Base-by-base conservation (phyloP, 2,329 filamentous ascomycete species). In the Cercospora beticola region DNA sequence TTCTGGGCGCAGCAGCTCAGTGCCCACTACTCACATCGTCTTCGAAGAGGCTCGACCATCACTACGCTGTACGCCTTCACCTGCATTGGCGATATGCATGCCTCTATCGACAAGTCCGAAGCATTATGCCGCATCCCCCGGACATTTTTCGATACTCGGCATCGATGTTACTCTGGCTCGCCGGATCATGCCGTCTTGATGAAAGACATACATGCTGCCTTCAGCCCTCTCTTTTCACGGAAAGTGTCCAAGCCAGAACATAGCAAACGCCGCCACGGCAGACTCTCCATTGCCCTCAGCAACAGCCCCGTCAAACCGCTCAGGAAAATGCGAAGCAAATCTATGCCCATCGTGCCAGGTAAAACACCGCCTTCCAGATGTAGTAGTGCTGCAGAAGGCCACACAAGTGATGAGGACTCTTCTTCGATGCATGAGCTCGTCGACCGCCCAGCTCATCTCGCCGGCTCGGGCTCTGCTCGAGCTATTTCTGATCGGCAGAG, bases 141-240 rank as follows among this genome's bases (percentile, higher is more conserved):
- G 14, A 80, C 79, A 10, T 83, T 85, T 75, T 83, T 84, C 77
- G 80, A 72, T 28, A 77, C 79, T 26, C 79, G 80, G 3, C 79
- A 84, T 67, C 78, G 81, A 26, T 80, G 80, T 30, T 82, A 82
- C 66, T 76, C 77, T 16, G 79, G 80, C 31, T 83, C 82, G 49
- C 80, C 81, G 0, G 82, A 84, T 70, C 82, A 84, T 65, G 78
- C 78, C 14, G 78, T 82, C 10, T 74, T 85, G 26, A 79, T 79
- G 4, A 79, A 79, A 14, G 79, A 80, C 52, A 83, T 84, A 60
- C 82, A 84, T 67, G 79, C 80, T 49, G 81, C 84, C 33, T 85
- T 85, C 67, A 78, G 78, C 59, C 77, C 79, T 6, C 75, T 83
- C 3, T 75, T 82, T 14, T 72, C 76, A 8, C 60, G 52, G 16